phyloP scores from a whole-genome alignment of 192 early-diverging fungal species.

The Backusella australiensis region DNA sequence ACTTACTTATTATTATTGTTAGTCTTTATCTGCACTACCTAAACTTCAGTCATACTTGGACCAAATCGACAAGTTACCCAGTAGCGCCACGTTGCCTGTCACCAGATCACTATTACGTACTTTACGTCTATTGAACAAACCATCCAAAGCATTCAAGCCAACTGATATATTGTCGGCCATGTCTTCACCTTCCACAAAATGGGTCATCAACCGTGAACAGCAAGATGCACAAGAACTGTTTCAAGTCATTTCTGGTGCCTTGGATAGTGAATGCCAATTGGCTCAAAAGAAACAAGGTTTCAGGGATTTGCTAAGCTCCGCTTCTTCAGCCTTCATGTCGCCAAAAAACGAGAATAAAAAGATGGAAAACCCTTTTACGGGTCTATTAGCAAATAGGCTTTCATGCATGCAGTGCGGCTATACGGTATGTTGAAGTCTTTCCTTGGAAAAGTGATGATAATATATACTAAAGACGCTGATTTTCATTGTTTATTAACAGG shows the following conservation, averaged over 20 bases:
- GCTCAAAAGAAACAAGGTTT: conserved; percentile 7
- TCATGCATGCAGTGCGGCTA: conserved; percentile 81
- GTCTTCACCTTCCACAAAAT: conserved; percentile 36
- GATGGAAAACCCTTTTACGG: conserved; percentile 66
- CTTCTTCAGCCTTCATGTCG: neutral
- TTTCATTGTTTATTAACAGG: conserved; percentile 31
- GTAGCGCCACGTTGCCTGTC: neutral
- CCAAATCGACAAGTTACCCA: neutral
- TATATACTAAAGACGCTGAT: neutral
- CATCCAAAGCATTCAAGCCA: conserved; percentile 53
- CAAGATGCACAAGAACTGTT: conserved; percentile 90
- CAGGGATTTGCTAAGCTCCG: neutral
- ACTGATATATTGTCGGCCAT: conserved; percentile 59
- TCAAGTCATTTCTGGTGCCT: conserved; percentile 69
- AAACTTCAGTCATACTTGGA: conserved; percentile 7
- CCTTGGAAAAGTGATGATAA: neutral
- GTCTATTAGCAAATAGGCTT: conserved; percentile 70
- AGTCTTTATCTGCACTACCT: conserved; percentile 21
- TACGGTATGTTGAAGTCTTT: conserved; percentile 39
- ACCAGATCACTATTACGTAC: conserved; percentile 21
- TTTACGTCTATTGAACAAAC: conserved; percentile 30
- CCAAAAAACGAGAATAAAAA: neutral
- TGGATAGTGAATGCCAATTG: conserved; percentile 61
- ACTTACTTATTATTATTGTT: neutral
- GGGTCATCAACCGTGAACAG: conserved; percentile 66